Evolutionary conservation across 2,329 filamentous ascomycete genomes (phyloP), one percentile per base, ranked within the genome.

Genomic region (Aureobasidium melanogenum): DNA sequence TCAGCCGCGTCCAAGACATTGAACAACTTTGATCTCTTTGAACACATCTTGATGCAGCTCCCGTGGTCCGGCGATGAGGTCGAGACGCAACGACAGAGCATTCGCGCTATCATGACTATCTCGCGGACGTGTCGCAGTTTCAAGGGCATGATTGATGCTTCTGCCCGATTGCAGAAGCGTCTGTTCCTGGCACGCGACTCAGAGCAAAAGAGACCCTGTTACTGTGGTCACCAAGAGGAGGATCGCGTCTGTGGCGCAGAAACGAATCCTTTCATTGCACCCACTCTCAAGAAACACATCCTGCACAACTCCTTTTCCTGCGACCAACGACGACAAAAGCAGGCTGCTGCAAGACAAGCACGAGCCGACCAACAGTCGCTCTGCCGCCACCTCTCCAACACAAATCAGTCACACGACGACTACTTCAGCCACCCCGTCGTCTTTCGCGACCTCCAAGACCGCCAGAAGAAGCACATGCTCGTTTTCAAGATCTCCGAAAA

Each of bases 71-170:
- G 56, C 34, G 44, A 50, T 2, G 30, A 48, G 44, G 44, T 30
- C 10, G 56, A 41, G 1, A 24, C 10, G 44, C 56, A 50, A 41
- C 43, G 56, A 32, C 32, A 59, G 44, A 59, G 43, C 56, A 59
- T 59, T 5, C 44, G 44, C 15, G n/a, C 56, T 15, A 59, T 59
- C 32, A 48, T 59, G 56, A 59, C 34, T 10, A 50, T 36, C 8
- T 50, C 56, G 6, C 19, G 56, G 28, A 59, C 56, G n/a, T 59
- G 43, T 12, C 56, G 56, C 56, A 48, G 43, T n/a, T 59, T 59
- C 56, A 59, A 59, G n/a, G 56, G 56, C 44, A 59, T 59, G 56
- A 59, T 59, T 12, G 56, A 59, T 41, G 56, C 43, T 8, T 59
- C 56, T 32, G 56, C 56, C 19, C 56, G 56, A 15, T 36, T 59